These are phyloP conservation scores for Podospora bellae-mahoneyi DNA, from an alignment of 495 filamentous ascomycete species.

Conservation along the genomic window DNA sequence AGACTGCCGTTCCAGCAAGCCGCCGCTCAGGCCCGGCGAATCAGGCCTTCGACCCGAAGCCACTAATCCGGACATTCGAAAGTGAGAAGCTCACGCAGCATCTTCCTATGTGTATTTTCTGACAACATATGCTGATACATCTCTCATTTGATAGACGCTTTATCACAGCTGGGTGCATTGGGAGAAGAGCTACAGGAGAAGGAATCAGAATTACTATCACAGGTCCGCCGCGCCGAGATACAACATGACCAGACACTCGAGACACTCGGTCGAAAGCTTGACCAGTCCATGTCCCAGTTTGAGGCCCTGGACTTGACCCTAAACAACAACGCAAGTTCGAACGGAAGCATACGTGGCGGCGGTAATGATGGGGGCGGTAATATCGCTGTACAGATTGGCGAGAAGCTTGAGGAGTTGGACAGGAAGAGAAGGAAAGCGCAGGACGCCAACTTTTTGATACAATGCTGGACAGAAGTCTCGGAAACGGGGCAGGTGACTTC, in stretches of 20 bases:
- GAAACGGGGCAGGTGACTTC: slow-evolving; percentile 76
- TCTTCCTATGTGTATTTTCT: slow-evolving; percentile 19
- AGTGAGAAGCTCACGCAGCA: slow-evolving; percentile 41
- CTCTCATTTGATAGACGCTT: slow-evolving; percentile 47
- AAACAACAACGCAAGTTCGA: slow-evolving; percentile 46
- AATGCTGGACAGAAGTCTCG: slow-evolving; percentile 92
- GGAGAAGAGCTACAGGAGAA: slow-evolving; percentile 79
- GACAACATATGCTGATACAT: neutral
- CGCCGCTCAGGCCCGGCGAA: slow-evolving; percentile 68
- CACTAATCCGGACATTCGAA: slow-evolving; percentile 93
- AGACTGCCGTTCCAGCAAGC: slow-evolving; percentile 67
- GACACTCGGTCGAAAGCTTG: slow-evolving; percentile 78
- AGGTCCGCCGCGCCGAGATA: slow-evolving; percentile 84
- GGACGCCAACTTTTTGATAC: slow-evolving; percentile 90
- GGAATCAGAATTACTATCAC: slow-evolving; percentile 85
- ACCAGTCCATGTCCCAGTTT: slow-evolving; percentile 85
- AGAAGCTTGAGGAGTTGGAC: slow-evolving; percentile 88
- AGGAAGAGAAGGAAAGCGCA: slow-evolving; percentile 82
- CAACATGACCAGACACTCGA: slow-evolving; percentile 89
- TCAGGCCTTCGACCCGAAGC: slow-evolving; percentile 93
- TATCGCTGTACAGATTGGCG: slow-evolving; percentile 91
- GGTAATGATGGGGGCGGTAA: slow-evolving; percentile 66
- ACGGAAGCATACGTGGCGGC: slow-evolving; percentile 52
- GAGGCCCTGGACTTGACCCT: slow-evolving; percentile 80
- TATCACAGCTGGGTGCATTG: slow-evolving; percentile 71